A percentile compares a stretch with the other conserved stretches of the same genome.
phyloP scores from a whole-genome alignment of 202 grass and related monocot genomes.

The Zizania palustris region DNA sequence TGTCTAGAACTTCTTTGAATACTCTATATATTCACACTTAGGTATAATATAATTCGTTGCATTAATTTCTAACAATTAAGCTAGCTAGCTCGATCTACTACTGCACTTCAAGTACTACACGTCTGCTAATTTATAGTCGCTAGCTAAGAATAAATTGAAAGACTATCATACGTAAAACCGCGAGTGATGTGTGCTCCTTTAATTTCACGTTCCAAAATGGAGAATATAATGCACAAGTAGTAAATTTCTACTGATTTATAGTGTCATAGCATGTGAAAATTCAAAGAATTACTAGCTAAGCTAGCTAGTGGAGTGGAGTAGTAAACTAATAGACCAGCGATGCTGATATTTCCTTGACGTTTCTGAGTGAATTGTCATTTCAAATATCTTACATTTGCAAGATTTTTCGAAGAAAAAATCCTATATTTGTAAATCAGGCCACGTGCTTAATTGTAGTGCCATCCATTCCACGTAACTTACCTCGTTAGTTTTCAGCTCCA shows the following conservation, averaged over 20 bases:
- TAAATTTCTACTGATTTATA: neutral
- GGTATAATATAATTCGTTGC: no score
- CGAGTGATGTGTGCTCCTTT: neutral
- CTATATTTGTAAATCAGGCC: neutral
- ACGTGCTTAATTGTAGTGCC: neutral
- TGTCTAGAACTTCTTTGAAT: conserved; percentile 38
- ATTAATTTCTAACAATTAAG: no score
- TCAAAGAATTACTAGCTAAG: neutral
- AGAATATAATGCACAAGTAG: no score
- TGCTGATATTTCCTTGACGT: conserved; percentile 8
- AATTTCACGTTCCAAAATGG: no score
- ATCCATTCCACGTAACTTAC: neutral
- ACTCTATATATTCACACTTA: no score
- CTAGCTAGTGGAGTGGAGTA: neutral
- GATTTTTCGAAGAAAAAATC: no score
- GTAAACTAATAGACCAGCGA: neutral
- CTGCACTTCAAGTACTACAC: neutral
- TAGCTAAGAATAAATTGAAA: neutral
- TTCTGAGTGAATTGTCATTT: conserved; percentile 5
- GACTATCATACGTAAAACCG: neutral
- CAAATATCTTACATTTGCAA: neutral
- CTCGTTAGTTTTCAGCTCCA: neutral
- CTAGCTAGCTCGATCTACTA: neutral
- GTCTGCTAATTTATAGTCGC: neutral
- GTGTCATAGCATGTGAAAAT: neutral